Evolutionary conservation across 2,329 filamentous ascomycete species (phyloP), one percentile per base, ranked within the genome.

Genomic region (Hypoxylon sp.): DNA sequence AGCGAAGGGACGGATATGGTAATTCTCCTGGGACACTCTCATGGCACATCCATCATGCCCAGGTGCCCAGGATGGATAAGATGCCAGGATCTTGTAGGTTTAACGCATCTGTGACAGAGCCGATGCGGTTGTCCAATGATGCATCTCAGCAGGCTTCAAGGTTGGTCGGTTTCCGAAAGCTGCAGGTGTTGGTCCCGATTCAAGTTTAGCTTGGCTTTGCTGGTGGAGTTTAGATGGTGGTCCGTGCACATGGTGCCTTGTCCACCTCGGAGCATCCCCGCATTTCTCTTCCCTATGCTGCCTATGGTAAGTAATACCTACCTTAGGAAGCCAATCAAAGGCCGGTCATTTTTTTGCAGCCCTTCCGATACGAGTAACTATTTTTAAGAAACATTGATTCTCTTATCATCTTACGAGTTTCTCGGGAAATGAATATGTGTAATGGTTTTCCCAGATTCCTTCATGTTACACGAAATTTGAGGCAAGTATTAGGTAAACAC

Each of bases 1-100:
- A 61, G 51, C 43, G 17, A 34, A 48, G 45, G 21, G 23, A 41
- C 23, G 23, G 28, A 30, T 30, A 56, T 61, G 28, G 11, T 50
- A 55, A 23, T 65, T 30, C 28, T 30, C 28, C 28, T 30, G 6
- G 28, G 28, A 30, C 68, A 70, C 62, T 41, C 62, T 66, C 60
- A 68, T 14, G 58, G 38, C 10, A 52, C n/a, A 48, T 53, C 53
- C 57, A 70, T 62, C 36, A 43, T 50, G 46, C 23, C 23, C 7
- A 51, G 30, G 41, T 50, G 46, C 23, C 23, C 7, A 51, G 30
- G 41, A 17, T 19, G 30, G 6, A 61, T 34, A 34, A 41, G 36
- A 58, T 41, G 34, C 34, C 34, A 46, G 13, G 10, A 43, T 53
- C 34, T 23, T 50, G 53, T 45, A 23, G 25, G 45, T 32, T 50